These are phyloP conservation scores for Tuber microsphaerosporum DNA, from an alignment of 495 filamentous ascomycete species.

Conservation along the genomic window DNA sequence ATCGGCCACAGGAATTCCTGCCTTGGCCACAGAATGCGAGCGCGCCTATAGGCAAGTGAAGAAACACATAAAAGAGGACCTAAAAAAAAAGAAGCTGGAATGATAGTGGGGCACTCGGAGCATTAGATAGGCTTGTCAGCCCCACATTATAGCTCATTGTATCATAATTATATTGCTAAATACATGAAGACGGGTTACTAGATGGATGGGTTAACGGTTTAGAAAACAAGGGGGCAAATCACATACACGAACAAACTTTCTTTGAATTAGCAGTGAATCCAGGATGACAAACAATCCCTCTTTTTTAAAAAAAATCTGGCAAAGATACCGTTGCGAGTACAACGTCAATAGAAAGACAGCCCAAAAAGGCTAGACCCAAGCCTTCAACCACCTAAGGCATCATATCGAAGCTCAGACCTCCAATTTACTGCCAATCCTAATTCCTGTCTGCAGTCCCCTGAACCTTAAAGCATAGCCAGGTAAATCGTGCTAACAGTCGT, in stretches of 20 bases:
- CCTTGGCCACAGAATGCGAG: constrained; percentile 80
- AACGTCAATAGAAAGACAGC: neutral
- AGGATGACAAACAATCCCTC: neutral
- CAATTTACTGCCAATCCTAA: neutral
- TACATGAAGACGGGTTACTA: neutral
- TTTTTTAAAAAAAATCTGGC: neutral
- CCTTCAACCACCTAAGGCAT: neutral
- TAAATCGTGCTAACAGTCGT: constrained; percentile 54
- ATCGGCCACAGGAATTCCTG: constrained; percentile 65
- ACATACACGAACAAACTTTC: neutral
- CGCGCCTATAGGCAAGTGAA: constrained; percentile 83
- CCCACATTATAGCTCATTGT: neutral
- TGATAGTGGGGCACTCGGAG: neutral
- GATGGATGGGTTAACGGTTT: neutral
- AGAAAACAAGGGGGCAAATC: neutral
- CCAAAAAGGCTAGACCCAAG: neutral
- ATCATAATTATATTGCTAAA: neutral
- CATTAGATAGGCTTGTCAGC: neutral
- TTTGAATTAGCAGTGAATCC: neutral
- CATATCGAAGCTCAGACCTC: neutral
- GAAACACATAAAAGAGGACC: constrained; percentile 50
- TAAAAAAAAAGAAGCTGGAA: constrained; percentile 1
- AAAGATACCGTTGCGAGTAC: neutral
- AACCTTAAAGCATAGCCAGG: constrained; percentile 6
- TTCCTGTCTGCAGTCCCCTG: neutral